phyloP scores from a whole-genome alignment of 2,329 filamentous ascomycete genomes.

The Herpotrichia juniperi region DNA sequence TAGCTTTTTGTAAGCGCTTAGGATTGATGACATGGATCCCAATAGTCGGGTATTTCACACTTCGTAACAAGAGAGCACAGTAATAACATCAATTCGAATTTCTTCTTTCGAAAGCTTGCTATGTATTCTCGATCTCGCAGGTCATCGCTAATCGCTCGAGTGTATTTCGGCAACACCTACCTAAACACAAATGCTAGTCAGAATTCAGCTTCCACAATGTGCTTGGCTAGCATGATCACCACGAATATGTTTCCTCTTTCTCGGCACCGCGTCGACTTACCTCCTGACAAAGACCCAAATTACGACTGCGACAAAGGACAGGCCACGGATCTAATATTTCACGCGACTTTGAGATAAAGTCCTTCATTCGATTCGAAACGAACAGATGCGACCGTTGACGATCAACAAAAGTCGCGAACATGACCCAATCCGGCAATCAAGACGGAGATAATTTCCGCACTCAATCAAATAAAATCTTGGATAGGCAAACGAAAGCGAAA shows the following conservation, averaged over 20 bases:
- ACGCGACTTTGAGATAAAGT: background rate
- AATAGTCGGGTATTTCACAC: background rate
- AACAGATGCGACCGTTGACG: background rate
- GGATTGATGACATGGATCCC: background rate
- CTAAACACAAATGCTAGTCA: background rate
- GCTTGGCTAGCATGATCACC: constrained; percentile 1
- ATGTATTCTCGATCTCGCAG: too few species aligned
- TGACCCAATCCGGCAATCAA: too few species aligned
- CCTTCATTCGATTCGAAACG: constrained; percentile 1
- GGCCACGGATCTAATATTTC: background rate
- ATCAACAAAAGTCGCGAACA: background rate
- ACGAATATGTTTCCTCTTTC: background rate
- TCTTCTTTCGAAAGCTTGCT: background rate
- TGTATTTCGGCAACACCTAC: background rate
- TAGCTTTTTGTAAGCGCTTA: background rate
- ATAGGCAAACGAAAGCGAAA: background rate
- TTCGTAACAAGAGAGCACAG: background rate
- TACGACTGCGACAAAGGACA: background rate
- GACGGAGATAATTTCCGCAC: background rate
- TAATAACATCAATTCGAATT: background rate
- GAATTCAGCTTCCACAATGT: background rate
- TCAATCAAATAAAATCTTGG: too few species aligned
- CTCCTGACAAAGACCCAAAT: background rate
- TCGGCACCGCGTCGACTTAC: background rate
- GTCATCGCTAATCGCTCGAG: background rate